A percentile compares a stretch with the other conserved stretches of the same genome.
These are phyloP conservation scores for Dactylonectria macrodidyma DNA, from an alignment of 2,329 filamentous ascomycete genomes.

Conservation along the genomic window DNA sequence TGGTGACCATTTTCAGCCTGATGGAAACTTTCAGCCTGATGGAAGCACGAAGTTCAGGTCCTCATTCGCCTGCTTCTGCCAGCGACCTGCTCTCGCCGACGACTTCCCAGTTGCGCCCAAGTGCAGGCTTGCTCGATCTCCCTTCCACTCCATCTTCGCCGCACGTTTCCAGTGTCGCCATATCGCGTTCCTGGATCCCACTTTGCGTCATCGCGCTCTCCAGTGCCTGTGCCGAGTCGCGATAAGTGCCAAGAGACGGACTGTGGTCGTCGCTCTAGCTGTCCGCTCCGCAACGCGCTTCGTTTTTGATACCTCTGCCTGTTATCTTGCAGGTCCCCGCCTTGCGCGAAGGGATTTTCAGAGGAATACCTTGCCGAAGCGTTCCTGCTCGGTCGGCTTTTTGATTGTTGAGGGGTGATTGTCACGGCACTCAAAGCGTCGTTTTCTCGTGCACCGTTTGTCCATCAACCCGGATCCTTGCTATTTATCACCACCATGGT, in stretches of 20 bases:
- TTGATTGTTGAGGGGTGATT: constrained; percentile 38
- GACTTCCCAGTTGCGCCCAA: constrained; percentile 50
- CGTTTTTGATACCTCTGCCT: constrained; percentile 17
- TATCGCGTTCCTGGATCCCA: constrained; percentile 42
- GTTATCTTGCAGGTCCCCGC: constrained; percentile 13
- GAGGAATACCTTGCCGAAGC: constrained; percentile 28
- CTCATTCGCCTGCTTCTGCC: constrained; percentile 42
- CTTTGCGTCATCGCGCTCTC: constrained; percentile 33
- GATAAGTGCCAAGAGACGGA: constrained; percentile 41
- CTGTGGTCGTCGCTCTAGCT: constrained; percentile 40
- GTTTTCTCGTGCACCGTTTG: constrained; percentile 26
- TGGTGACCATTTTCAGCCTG: constrained; percentile 35
- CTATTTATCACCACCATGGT: constrained; percentile 45
- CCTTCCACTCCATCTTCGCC: constrained; percentile 37
- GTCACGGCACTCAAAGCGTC: constrained; percentile 35
- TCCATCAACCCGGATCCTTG: constrained; percentile 28
- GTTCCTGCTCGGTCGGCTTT: constrained; percentile 31
- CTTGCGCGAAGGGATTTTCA: constrained; percentile 32
- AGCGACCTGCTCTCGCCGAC: constrained; percentile 43
- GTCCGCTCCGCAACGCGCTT: constrained; percentile 33
- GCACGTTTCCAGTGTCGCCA: constrained; percentile 38
- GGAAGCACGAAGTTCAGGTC: constrained; percentile 20
- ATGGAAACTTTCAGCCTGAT: constrained; percentile 37
- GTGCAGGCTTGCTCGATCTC: constrained; percentile 44
- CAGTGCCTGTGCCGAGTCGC: constrained; percentile 44